Evolutionary conservation across 2,329 filamentous ascomycete species (phyloP), one percentile per base, ranked within the genome.

Genomic region (Colletotrichum sansevieriae): DNA sequence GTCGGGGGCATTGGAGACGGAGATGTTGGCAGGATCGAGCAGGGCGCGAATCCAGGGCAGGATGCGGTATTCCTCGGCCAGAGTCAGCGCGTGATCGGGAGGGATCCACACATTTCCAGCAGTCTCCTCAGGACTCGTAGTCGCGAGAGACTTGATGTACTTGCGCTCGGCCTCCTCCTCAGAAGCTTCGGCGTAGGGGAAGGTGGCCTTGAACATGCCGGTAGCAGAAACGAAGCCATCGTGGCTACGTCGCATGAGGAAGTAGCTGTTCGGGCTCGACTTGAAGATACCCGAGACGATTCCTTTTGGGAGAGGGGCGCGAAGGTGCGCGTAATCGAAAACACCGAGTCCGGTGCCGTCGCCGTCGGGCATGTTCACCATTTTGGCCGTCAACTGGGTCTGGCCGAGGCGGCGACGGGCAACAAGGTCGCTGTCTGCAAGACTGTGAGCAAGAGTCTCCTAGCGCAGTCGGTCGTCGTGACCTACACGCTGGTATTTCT

Each of bases 51-150:
- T 93, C 96, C 96, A 99, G 51, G 91, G 85, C 56, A 87, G 81
- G 79, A 98, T 94, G 65, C 88, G 86, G 79, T 98, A 99, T 80
- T 98, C 95, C 52, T 92, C 90, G 59, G 95, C 93, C 12, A 99
- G 87, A 66, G 88, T 83, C 51, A 99, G 87, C 41, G 96, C 96
- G 88, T 89, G 82, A 72, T 91, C 86, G 6, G 95, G 94, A 54
- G 94, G 90, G 58, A 98, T 95, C 96, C 96, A 99, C 60, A 99
- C 90, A 79, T 98, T 99, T 52, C 96, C 96, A 29, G 96, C 96
- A 35, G 96, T 94, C 84, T 98, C 96, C 77, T 98, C 95, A 65
- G 87, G 86, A 74, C 94, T 97, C 10, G 95, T 97, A 35, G 91
- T 91, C 39, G 88, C 81, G 33, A 96, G 90, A 7, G 87, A 88